These are phyloP conservation scores for Xylaria acuta DNA, from an alignment of 495 filamentous ascomycete species.

Conservation along the genomic window DNA sequence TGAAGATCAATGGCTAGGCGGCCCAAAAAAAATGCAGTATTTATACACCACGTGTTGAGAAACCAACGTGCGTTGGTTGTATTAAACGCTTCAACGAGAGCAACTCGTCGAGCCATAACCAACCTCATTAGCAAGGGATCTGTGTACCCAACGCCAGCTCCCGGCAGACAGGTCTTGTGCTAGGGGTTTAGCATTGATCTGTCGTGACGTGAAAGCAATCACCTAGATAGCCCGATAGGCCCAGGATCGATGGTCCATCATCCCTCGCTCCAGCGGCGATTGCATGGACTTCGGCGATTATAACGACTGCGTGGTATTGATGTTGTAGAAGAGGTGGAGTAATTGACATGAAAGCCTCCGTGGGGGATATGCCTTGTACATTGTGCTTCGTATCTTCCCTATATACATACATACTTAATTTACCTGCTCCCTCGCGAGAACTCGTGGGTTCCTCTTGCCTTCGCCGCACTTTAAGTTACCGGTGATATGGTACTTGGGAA, in stretches of 20 bases:
- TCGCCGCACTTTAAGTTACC: not conserved
- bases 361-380: not conserved
- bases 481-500: not conserved
- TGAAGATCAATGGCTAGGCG: not conserved
- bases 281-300: not conserved
- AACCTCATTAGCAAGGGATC: not conserved
- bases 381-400: not conserved
- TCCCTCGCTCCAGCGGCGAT: not conserved
- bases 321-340: not conserved
- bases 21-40: too few species aligned
- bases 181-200: not conserved
- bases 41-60: not conserved
- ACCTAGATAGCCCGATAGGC: not conserved
- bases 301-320: not conserved
- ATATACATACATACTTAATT: too few species aligned
- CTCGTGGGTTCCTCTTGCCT: too few species aligned
- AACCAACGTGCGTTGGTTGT: not conserved
- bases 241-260: not conserved
- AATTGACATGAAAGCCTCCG: not conserved
- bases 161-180: too few species aligned
- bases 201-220: not conserved
- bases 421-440: too few species aligned
- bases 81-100: not conserved
- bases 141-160: too few species aligned
- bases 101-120: not conserved